Percentiles rank a stretch among this genome's conserved stretches.
Conservation (phyloP, 2,329 filamentous ascomycete genomes). For the Fusarium xyrophilum region DNA sequence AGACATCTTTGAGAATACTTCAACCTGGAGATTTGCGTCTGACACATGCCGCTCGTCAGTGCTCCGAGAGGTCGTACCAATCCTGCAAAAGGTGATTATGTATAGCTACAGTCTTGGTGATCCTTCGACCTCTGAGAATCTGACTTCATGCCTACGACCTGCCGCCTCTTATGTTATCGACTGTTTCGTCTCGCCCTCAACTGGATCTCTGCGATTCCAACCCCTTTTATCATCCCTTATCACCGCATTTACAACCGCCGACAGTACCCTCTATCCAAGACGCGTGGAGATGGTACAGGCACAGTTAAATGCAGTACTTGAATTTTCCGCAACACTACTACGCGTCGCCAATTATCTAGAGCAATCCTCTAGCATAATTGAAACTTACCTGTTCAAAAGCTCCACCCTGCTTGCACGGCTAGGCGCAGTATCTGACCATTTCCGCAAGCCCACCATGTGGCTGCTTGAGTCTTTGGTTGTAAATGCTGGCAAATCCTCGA, state of each 20-base stretch:
- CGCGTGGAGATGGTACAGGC: conserved; percentile 61
- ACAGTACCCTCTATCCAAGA: conserved; percentile 67
- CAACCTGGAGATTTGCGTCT: conserved; percentile 81
- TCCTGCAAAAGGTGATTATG: conserved; percentile 74
- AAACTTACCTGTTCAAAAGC: conserved; percentile 81
- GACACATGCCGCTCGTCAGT: conserved; percentile 73
- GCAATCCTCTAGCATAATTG: conserved; percentile 69
- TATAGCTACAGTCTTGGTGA: conserved; percentile 80
- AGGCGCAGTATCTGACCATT: conserved; percentile 72
- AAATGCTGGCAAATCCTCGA: conserved; percentile 67
- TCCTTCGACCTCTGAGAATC: conserved; percentile 51
- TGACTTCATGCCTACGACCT: conserved; percentile 69
- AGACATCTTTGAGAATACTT: conserved; percentile 84
- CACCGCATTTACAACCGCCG: conserved; percentile 53
- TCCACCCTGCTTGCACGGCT: conserved; percentile 78
- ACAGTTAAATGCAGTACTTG: conserved; percentile 70
- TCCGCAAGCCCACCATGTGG: conserved; percentile 69
- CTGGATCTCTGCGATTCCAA: conserved; percentile 75
- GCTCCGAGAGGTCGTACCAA: conserved; percentile 69
- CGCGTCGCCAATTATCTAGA: conserved; percentile 71
- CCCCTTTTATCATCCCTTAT: conserved; percentile 76
- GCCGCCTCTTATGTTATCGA: conserved; percentile 79
- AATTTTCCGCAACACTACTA: conserved; percentile 73
- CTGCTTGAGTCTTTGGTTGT: conserved; percentile 77
- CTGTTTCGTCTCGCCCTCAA: conserved; percentile 74